phyloP scores from a whole-genome alignment of 1,284 basidiomycete genomes.

The Chiua sp. region DNA sequence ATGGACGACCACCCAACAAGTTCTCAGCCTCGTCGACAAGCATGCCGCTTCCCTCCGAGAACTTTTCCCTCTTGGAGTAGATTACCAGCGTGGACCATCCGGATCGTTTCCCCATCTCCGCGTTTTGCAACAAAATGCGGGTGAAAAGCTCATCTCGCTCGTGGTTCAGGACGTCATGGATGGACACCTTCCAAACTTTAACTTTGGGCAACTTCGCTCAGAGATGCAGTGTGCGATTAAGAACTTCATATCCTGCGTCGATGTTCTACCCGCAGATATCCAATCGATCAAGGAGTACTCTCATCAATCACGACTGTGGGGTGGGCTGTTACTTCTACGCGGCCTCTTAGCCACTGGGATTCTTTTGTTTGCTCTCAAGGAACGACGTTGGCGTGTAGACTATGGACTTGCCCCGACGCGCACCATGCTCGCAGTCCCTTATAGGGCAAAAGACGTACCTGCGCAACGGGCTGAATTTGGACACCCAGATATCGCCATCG shows the following conservation, averaged over 20 bases:
- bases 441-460: constrained; percentile 55
- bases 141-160: constrained; percentile 22
- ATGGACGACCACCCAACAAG: constrained; percentile 49
- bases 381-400: constrained; percentile 55
- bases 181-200: constrained; percentile 25
- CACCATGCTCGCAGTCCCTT: constrained; percentile 55
- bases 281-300: constrained; percentile 18
- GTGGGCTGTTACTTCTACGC: constrained; percentile 45
- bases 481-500: constrained; percentile 53
- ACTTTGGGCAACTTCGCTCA: constrained; percentile 22
- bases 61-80: constrained; percentile 20
- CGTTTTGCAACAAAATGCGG: constrained; percentile 32
- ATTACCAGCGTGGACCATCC: constrained; percentile 6
- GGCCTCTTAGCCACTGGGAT: constrained; percentile 50
- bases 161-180: constrained; percentile 31
- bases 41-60: constrained; percentile 12
- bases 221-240: constrained; percentile 18
- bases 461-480: constrained; percentile 54
- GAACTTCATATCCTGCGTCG: constrained; percentile 24
- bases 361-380: constrained; percentile 43
- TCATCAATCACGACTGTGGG: constrained; percentile 30
- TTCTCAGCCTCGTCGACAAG: constrained; percentile 34
- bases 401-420: constrained; percentile 50
- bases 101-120: constrained; percentile 40
- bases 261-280: constrained; percentile 22